Conservation (phyloP, 345 rosid species). For the Pugionium cornutum region DNA sequence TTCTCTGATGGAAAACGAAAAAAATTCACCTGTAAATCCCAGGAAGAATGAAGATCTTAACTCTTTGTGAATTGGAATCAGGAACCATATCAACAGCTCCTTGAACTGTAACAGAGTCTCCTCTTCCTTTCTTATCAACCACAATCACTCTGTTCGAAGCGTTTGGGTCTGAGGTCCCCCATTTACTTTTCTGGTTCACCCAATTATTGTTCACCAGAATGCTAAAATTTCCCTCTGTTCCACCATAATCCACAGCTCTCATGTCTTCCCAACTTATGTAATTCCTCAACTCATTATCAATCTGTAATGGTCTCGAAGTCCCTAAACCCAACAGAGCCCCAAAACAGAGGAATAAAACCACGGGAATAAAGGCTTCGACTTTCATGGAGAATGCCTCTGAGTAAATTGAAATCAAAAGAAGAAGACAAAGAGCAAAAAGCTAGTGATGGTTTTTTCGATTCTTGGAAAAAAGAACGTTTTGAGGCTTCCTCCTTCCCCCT, state of each 20-base stretch:
- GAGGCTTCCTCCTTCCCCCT: conserved; percentile 13
- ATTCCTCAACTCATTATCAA: conserved; percentile 19
- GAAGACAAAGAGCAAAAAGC: neutral
- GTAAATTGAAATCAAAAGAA: conserved; percentile 12
- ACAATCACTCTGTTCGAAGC: conserved; percentile 51
- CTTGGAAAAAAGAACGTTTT: conserved; percentile 25
- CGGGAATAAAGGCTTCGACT: conserved; percentile 32
- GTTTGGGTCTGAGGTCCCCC: conserved; percentile 26
- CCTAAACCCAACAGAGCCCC: conserved; percentile 7
- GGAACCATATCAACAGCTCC: conserved; percentile 86
- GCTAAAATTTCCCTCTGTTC: conserved; percentile 5
- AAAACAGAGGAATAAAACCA: conserved; percentile 29
- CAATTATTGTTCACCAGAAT: conserved; percentile 25
- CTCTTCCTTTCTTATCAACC: conserved; percentile 66
- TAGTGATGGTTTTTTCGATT: neutral
- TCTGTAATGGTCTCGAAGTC: conserved; percentile 25
- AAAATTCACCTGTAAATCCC: conserved; percentile 75
- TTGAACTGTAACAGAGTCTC: conserved; percentile 81
- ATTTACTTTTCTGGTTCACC: neutral
- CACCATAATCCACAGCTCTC: conserved; percentile 44
- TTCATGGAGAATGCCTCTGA: conserved; percentile 28
- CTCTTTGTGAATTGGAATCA: conserved; percentile 56
- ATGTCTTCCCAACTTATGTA: conserved; percentile 84
- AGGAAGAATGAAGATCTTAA: conserved; percentile 73
- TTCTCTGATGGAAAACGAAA: neutral